Base-by-base conservation (phyloP, 148 eudicot genomes). In the Dysphania ambrosioides region DNA sequence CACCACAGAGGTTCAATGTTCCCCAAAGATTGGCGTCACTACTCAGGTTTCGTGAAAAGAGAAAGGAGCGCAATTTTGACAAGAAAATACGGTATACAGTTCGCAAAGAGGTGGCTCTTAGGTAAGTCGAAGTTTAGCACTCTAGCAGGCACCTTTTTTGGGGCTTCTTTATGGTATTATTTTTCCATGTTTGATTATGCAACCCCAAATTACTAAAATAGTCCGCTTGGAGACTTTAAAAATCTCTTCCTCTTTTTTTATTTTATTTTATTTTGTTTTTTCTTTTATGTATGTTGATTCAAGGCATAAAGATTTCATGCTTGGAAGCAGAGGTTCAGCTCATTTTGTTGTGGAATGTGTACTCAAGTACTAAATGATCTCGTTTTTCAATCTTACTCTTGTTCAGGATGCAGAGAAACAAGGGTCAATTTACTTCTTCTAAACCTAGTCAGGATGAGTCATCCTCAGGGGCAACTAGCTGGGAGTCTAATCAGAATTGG, bases 71-170 rank as follows among this genome's bases (percentile, higher is more conserved):
- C 4, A 88, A 87, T 74, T 91, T 91, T 68, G 93, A 89, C 68
- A 91, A 89, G 87, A 91, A 91, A 83, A 91, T 91, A 26, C 93
- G 93, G 29, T 89, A 91, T 79, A 85, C 97, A 12, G 93, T 91
- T 72, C 91, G 91, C 63, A 89, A 91, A 77, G 97, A 89, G 77
- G 97, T 91, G 57, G 96, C 96, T 27, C 88, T 91, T 41, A 87
- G 97, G 97, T 89, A 85, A 66, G 58, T 58, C 71, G 38, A 34
- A 41, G n/a, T n/a, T n/a, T n/a, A n/a, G n/a, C n/a, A n/a, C n/a
- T 35, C 44, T 41, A 68, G n/a, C 65, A 30, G 68, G 41, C 51
- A 38, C 29, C 53, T 73, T 76, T 60, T 21, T 6, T 18, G 55
- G n/a, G n/a, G 44, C 29, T 27, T 18, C 49, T 6, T 63, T 12